phyloP scores from a whole-genome alignment of 352 stramenopile genomes.

The Globisporangium spiculum region DNA sequence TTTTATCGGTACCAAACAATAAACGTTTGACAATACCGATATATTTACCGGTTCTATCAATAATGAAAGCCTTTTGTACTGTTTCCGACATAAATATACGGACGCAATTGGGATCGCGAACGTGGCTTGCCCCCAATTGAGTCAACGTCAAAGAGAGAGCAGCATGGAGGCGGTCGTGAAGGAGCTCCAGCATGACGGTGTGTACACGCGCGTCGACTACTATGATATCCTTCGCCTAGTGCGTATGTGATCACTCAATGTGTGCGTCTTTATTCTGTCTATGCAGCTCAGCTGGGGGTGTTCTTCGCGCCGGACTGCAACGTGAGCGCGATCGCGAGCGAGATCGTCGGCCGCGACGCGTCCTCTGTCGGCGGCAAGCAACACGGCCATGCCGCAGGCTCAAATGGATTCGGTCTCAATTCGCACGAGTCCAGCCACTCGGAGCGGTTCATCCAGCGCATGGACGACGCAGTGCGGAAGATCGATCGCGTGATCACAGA shows the following conservation, averaged over 20 bases:
- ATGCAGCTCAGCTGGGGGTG: conserved; percentile 62
- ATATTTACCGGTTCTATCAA: neutral
- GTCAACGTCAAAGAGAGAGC: neutral
- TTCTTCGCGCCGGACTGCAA: conserved; percentile 76
- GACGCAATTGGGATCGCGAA: neutral
- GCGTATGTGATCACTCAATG: conserved; percentile 2
- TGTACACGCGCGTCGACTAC: neutral
- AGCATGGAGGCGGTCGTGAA: conserved; percentile 49
- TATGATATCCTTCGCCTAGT: neutral
- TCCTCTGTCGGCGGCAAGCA: conserved; percentile 26
- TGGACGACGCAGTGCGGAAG: conserved; percentile 58
- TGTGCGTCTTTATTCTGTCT: neutral
- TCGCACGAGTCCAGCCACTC: conserved; percentile 43
- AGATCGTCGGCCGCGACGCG: conserved; percentile 67
- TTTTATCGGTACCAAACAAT: neutral
- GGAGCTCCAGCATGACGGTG: conserved; percentile 75
- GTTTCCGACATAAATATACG: neutral
- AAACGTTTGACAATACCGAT: neutral
- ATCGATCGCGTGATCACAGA: conserved; percentile 81
- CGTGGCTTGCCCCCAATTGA: neutral
- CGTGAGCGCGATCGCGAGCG: conserved; percentile 75
- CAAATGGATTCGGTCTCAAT: conserved; percentile 18
- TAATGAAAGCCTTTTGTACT: neutral
- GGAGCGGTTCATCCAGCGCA: conserved; percentile 69
- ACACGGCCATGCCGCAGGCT: conserved; percentile 17